Percentiles rank a stretch among this genome's conserved stretches.
Conservation (phyloP, 2,329 filamentous ascomycete genomes). For the Colletotrichum sp. region DNA sequence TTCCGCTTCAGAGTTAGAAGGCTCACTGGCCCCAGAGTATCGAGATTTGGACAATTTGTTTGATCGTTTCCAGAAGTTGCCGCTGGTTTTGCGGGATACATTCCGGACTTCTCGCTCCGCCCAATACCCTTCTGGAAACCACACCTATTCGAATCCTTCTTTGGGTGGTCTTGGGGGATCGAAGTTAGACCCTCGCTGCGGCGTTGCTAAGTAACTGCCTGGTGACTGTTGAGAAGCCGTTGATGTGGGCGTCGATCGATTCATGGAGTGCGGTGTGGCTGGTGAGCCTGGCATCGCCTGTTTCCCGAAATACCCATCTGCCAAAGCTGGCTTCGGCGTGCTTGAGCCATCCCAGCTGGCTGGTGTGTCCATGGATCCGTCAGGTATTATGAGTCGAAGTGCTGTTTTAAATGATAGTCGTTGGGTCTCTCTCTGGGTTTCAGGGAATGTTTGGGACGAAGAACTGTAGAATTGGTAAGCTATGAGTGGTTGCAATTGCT, state of each 20-base stretch:
- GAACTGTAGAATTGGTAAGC: not conserved
- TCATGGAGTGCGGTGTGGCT: not conserved
- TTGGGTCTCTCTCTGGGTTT: not conserved
- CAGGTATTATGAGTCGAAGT: conserved; percentile 3
- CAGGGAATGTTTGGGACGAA: not conserved
- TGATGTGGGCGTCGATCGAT: not conserved
- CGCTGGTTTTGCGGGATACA: conserved; percentile 33
- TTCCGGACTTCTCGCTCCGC: conserved; percentile 55
- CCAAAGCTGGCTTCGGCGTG: conserved; percentile 6
- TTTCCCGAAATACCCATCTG: conserved; percentile 14
- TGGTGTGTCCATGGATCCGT: not conserved
- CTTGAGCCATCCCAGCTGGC: conserved; percentile 19
- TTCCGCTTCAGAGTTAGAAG: not conserved
- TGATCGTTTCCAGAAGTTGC: conserved; percentile 45
- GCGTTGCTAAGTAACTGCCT: not conserved
- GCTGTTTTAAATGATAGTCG: conserved; percentile 19
- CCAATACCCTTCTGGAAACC: conserved; percentile 68
- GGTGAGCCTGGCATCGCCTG: not conserved
- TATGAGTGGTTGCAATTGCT: not conserved
- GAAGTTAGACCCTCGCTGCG: conserved; percentile 25
- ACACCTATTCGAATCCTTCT: conserved; percentile 65
- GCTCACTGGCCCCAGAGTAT: conserved; percentile 33
- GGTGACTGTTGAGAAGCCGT: not conserved
- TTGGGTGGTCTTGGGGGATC: conserved; percentile 62
- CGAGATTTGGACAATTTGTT: conserved; percentile 37